Evolutionary conservation across 108 stramenopile genomes (phyloP).

Genomic region (Conticribra guillardii): DNA sequence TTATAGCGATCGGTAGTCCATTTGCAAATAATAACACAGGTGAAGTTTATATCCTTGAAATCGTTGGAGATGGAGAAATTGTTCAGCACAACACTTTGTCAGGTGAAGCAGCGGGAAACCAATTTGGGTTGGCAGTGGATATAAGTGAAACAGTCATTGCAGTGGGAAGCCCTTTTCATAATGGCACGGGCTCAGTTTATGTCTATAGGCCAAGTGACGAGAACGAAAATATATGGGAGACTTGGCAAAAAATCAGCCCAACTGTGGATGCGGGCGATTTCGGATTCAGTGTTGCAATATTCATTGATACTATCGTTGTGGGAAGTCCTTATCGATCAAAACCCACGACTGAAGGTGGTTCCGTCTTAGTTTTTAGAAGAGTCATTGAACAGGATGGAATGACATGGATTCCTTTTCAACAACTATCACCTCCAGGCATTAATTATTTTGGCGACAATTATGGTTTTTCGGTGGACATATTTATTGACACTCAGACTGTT

Average conservation of each 20-base stretch:
- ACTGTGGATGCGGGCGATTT: background rate
- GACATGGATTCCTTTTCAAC: background rate
- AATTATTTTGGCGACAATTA: background rate
- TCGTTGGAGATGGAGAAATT: background rate
- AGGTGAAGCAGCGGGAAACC: background rate
- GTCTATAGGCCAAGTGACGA: background rate
- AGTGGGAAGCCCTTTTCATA: background rate
- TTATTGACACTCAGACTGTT: background rate
- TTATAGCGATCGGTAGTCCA: background rate
- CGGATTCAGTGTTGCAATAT: background rate
- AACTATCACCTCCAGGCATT: background rate
- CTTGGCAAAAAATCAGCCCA: background rate
- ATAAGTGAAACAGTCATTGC: background rate
- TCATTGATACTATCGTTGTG: background rate
- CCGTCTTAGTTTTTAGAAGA: background rate
- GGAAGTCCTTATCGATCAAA: background rate
- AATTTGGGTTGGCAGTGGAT: background rate
- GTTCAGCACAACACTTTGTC: background rate
- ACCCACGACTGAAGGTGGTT: background rate
- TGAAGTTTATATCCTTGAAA: background rate
- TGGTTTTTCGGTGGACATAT: background rate
- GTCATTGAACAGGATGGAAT: background rate
- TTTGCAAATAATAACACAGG: background rate
- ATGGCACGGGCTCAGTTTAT: background rate
- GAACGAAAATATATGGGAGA: background rate